A percentile compares a stretch with the other conserved stretches of the same genome.
Evolutionary conservation across 2,329 filamentous ascomycete species (phyloP).

Genomic region (Monilinia polystroma): DNA sequence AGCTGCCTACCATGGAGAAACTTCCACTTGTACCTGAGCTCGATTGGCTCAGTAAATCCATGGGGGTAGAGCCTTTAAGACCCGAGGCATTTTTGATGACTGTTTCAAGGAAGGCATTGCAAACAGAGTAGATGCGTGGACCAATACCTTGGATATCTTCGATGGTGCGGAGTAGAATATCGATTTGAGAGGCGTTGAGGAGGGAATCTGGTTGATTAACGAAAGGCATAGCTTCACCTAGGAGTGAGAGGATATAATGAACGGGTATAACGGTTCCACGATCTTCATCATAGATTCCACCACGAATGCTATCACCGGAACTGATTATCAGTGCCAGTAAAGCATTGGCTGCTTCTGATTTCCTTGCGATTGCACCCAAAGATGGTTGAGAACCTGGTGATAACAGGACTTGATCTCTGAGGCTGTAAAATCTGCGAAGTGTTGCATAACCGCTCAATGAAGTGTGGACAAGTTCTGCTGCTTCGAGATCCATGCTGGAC

Average conservation of each 20-base stretch:
- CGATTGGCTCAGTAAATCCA: slow-evolving; percentile 66
- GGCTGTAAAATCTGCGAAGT: slow-evolving; percentile 82
- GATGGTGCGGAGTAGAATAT: slow-evolving; percentile 71
- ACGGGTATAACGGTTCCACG: slow-evolving; percentile 83
- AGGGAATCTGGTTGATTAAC: slow-evolving; percentile 60
- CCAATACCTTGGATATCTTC: slow-evolving; percentile 78
- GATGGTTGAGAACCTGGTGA: slow-evolving; percentile 43
- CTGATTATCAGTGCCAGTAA: slow-evolving; percentile 82
- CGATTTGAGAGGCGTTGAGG: slow-evolving; percentile 71
- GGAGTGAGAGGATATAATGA: slow-evolving; percentile 77
- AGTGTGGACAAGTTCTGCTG: slow-evolving; percentile 77
- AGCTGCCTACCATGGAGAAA: slow-evolving; percentile 68
- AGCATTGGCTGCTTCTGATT: slow-evolving; percentile 68
- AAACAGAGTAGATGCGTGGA: slow-evolving; percentile 68
- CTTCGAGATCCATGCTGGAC: slow-evolving; percentile 73
- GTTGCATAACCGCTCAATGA: slow-evolving; percentile 92
- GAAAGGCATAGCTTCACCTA: slow-evolving; percentile 81
- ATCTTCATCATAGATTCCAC: slow-evolving; percentile 80
- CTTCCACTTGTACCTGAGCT: slow-evolving; percentile 55
- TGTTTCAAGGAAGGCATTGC: slow-evolving; percentile 75
- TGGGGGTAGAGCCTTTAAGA: slow-evolving; percentile 60
- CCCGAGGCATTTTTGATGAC: slow-evolving; percentile 70
- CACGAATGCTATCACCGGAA: slow-evolving; percentile 85
- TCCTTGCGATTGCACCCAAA: slow-evolving; percentile 54
- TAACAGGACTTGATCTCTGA: slow-evolving; percentile 66